These are phyloP conservation scores for Aspergillus ruber DNA, from an alignment of 2,329 filamentous ascomycete species.

Conservation along the genomic window DNA sequence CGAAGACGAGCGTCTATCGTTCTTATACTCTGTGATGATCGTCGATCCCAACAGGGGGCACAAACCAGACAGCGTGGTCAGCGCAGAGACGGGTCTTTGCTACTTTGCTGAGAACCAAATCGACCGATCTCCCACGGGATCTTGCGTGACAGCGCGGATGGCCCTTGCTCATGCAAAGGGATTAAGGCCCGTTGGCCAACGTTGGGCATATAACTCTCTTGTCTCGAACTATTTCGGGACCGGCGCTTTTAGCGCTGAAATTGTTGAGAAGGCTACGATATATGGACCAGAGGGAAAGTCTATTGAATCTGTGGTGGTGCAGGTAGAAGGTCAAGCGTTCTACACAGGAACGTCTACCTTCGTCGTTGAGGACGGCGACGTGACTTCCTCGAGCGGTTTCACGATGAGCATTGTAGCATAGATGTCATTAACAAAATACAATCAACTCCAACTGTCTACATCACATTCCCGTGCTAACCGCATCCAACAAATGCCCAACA, in stretches of 20 bases:
- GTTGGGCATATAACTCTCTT: slow-evolving; percentile 32
- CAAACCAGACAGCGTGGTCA: slow-evolving; percentile 10
- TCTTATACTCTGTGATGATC: slow-evolving; percentile 40
- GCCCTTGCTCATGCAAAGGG: slow-evolving; percentile 31
- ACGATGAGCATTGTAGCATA: slow-evolving; percentile 9
- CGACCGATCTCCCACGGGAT: slow-evolving; percentile 39
- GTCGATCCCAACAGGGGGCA: slow-evolving; percentile 20
- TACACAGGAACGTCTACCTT: slow-evolving; percentile 26
- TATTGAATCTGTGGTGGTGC: slow-evolving; percentile 16
- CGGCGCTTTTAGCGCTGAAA: slow-evolving; percentile 19
- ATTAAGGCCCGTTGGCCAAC: slow-evolving; percentile 11
- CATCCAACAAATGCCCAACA: background rate
- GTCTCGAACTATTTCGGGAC: slow-evolving; percentile 24
- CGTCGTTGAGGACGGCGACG: slow-evolving; percentile 25
- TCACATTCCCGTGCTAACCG: no score
- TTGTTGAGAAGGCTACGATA: slow-evolving; percentile 11
- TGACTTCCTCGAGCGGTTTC: slow-evolving; percentile 14
- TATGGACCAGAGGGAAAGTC: background rate
- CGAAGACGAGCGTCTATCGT: slow-evolving; percentile 26
- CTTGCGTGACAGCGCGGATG: slow-evolving; percentile 32
- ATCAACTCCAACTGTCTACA: no score
- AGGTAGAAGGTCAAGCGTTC: slow-evolving; percentile 27
- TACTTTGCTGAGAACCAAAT: slow-evolving; percentile 44
- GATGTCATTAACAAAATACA: no score
- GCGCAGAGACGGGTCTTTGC: slow-evolving; percentile 39